phyloP scores from a whole-genome alignment of 106 monocot genomes.

The Narthecium ossifragum region DNA sequence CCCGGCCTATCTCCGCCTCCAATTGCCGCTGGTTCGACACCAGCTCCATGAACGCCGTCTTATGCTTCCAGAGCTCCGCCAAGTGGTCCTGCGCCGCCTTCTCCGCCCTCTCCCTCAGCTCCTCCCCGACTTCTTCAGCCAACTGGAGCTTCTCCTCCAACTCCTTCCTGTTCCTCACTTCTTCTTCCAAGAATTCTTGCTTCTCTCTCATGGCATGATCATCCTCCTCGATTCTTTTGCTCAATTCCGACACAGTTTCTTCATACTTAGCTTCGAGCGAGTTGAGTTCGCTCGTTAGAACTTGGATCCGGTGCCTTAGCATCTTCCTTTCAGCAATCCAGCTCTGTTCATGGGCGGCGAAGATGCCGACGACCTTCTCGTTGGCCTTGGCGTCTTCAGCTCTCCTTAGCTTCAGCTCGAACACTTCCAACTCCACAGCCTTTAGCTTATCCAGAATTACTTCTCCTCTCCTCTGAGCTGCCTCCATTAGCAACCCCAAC shows the following conservation, averaged over 20 bases:
- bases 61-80: slow-evolving; percentile 52
- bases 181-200: slow-evolving; percentile 35
- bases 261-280: slow-evolving; percentile 30
- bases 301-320: slow-evolving; percentile 54
- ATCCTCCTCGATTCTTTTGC: slow-evolving; percentile 29
- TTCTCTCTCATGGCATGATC: slow-evolving; percentile 7
- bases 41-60: slow-evolving; percentile 52
- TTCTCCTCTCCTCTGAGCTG: slow-evolving; percentile 10
- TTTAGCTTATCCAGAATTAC: slow-evolving; percentile 24
- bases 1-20: slow-evolving; percentile 41
- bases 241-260: slow-evolving; percentile 26
- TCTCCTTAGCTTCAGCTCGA: slow-evolving; percentile 42
- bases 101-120: slow-evolving; percentile 29
- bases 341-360: slow-evolving; percentile 69
- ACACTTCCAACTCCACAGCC: slow-evolving; percentile 25
- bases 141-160: slow-evolving; percentile 40
- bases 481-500: slow-evolving; percentile 37
- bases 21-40: slow-evolving; percentile 43
- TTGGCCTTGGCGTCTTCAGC: slow-evolving; percentile 83
- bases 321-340: slow-evolving; percentile 70
- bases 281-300: slow-evolving; percentile 33
- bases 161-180: slow-evolving; percentile 22
- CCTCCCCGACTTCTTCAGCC: slow-evolving; percentile 33
- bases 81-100: slow-evolving; percentile 40
- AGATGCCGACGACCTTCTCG: slow-evolving; percentile 83